phyloP scores from a whole-genome alignment of 306 rosid species.

The Phaseolus lunatus region DNA sequence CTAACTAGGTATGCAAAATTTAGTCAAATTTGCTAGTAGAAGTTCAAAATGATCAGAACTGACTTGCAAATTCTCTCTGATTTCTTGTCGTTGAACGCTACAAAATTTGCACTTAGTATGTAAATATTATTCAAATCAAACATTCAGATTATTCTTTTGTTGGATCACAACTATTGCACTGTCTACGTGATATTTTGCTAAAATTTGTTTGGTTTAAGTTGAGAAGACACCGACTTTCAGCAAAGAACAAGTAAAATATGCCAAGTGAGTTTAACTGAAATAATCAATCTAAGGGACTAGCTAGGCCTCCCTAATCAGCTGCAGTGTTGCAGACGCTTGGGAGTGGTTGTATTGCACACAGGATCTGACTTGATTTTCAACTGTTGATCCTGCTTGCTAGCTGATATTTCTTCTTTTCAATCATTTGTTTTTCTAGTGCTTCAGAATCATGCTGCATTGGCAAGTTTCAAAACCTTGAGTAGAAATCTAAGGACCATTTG shows the following conservation, averaged over 20 bases:
- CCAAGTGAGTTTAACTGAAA: conserved; percentile 13
- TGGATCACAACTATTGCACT: conserved; percentile 1
- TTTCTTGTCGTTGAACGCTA: conserved; percentile 9
- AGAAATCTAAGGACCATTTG: background rate
- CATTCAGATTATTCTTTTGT: conserved; percentile 16
- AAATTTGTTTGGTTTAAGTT: background rate
- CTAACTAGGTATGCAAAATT: background rate
- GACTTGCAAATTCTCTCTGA: conserved; percentile 30
- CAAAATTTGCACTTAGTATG: conserved; percentile 23
- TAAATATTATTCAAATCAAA: conserved; percentile 9
- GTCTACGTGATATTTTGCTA: background rate
- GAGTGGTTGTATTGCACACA: background rate
- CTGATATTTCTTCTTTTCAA: conserved; percentile 13
- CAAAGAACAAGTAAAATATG: conserved; percentile 12
- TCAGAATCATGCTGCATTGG: conserved; percentile 23
- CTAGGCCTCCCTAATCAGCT: too few relatives aligned
- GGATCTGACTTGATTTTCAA: background rate
- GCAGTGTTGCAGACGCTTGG: too few relatives aligned
- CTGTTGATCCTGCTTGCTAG: background rate
- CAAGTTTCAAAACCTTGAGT: conserved; percentile 7
- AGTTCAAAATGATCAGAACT: conserved; percentile 17
- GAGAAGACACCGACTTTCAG: background rate
- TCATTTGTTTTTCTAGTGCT: conserved; percentile 11
- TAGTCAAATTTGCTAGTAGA: background rate
- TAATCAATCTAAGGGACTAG: conserved; percentile 13